Base-by-base conservation (phyloP, 768 basidiomycete species). In the Paxillus involutus region DNA sequence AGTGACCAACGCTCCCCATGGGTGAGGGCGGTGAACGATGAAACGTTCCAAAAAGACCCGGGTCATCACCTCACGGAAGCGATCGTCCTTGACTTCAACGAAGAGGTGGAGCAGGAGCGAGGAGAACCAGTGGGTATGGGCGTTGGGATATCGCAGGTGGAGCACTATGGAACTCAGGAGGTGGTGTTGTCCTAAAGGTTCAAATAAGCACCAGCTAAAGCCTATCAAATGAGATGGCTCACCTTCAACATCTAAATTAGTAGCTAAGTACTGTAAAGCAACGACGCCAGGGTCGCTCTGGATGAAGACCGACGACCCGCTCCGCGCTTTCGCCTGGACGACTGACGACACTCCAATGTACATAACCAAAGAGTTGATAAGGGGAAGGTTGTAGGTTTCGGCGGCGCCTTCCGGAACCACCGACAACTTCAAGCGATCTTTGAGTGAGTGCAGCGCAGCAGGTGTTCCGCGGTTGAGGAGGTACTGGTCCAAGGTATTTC, bases 61-160 rank as follows among this genome's bases (percentile, higher is more conserved):
- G 49, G 94, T 89, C 75, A 89, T 80, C 59, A 92, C 82, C 68
- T 94, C 91, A 63, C 83, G 80, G 77, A 90, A 87, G 42, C 80
- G 81, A 52, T 89, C 89, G 56, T 84, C 83, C 64, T 85, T 83
- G 57, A 89, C 80, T 65, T 94, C 89, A 47, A 77, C 64, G 76
- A 98, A 98, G 42, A 96, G 82, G 68, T 94, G 84, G 49, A 98
- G 82, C 50, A 98, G 76, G 59, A 98, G 80, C 43, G 87, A 89
- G 69, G 89, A 91, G 80, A 96, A 98, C 94, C 95, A 99, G 71
- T 93, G 89, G 47, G 96, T 99, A 78, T 99, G 97, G 10, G 95
- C 91, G 65, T 95, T 97, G 32, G 97, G 96, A 79, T 96, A 98
- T 64, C 97, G 91, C 59, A 99, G 77, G 69, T 98, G 96, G 62